phyloP scores from a whole-genome alignment of 306 rosid species.

The Rosa persica region DNA sequence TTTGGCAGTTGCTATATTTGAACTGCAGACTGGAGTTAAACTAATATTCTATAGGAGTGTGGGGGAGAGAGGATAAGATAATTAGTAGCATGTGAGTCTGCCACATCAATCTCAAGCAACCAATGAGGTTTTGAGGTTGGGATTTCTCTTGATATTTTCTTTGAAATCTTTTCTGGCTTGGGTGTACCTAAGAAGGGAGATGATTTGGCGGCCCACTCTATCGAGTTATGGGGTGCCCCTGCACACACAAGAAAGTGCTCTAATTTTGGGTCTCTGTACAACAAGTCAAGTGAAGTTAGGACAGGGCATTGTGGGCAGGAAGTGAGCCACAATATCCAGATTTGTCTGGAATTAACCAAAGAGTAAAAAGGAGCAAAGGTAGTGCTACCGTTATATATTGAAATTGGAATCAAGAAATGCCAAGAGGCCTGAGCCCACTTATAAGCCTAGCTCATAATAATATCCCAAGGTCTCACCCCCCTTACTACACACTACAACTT shows the following conservation, averaged over 20 bases:
- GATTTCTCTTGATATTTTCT: constrained; percentile 43
- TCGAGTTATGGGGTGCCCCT: constrained; percentile 32
- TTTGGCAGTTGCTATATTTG: constrained; percentile 4
- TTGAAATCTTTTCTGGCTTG: neutral
- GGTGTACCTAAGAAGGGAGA: constrained; percentile 14
- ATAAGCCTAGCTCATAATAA: no score
- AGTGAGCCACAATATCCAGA: neutral
- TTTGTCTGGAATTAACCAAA: neutral
- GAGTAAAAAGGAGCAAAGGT: no score
- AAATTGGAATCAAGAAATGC: no score
- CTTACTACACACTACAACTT: no score
- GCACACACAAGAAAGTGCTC: neutral
- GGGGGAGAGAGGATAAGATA: constrained; percentile 49
- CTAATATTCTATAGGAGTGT: neutral
- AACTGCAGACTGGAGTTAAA: neutral
- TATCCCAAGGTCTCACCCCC: no score
- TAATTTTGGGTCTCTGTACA: neutral
- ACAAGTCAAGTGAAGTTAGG: constrained; percentile 18
- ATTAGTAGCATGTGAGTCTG: constrained; percentile 43
- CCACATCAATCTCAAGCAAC: constrained; percentile 37
- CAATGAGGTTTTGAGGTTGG: constrained; percentile 39
- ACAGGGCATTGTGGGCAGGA: constrained; percentile 23
- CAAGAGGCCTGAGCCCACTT: no score
- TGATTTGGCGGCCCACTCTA: constrained; percentile 26
- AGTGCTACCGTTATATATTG: no score